phyloP scores from a whole-genome alignment of 2,329 filamentous ascomycete genomes.

The Phaeoacremonium minimum region DNA sequence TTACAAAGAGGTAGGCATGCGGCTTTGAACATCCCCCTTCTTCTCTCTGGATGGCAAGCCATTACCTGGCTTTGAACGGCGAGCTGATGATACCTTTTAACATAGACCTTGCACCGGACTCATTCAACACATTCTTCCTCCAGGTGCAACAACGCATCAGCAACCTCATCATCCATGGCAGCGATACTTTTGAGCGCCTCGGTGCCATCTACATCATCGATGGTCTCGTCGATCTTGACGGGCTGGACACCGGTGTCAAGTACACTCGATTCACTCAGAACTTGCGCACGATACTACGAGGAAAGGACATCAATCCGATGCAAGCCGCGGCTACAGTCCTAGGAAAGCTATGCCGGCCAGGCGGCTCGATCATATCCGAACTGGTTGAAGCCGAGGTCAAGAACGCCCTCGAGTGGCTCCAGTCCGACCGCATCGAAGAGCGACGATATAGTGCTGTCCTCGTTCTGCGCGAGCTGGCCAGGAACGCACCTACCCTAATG shows the following conservation, averaged over 20 bases:
- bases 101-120: slow-evolving; percentile 78
- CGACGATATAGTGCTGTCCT: slow-evolving; percentile 90
- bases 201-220: slow-evolving; percentile 91
- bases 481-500: slow-evolving; percentile 90
- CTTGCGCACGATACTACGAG: slow-evolving; percentile 80
- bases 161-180: slow-evolving; percentile 74
- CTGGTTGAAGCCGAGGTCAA: slow-evolving; percentile 96
- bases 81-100: too few relatives aligned
- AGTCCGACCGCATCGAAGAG: slow-evolving; percentile 90
- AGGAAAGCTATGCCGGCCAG: slow-evolving; percentile 85
- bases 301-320: slow-evolving; percentile 89
- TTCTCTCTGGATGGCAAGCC: not conserved
- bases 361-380: slow-evolving; percentile 90
- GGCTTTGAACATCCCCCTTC: too few relatives aligned
- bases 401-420: slow-evolving; percentile 92
- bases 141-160: slow-evolving; percentile 54
- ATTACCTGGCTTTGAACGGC: slow-evolving; percentile 7
- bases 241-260: slow-evolving; percentile 87
- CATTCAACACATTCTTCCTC: slow-evolving; percentile 61
- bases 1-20: slow-evolving; percentile 53
- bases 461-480: slow-evolving; percentile 82
- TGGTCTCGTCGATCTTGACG: slow-evolving; percentile 91
- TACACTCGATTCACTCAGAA: slow-evolving; percentile 92
- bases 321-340: slow-evolving; percentile 83
- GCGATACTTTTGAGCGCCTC: slow-evolving; percentile 81